Percentiles rank a stretch among this genome's conserved stretches.
Conservation (phyloP, 345 rosid species). For the Erysimum cheiranthoides region DNA sequence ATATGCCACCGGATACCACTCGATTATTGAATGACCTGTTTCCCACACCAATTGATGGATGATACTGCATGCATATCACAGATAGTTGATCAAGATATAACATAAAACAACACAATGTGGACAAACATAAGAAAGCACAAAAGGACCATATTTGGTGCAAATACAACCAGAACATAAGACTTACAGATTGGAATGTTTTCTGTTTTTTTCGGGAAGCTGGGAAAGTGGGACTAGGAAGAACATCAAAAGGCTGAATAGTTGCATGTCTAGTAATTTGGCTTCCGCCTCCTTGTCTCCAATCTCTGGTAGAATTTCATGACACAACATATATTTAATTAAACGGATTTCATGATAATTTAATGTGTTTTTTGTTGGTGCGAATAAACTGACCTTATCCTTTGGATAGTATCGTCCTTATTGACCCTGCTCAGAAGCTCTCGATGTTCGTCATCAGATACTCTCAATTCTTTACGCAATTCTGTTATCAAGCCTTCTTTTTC, state of each 20-base stretch:
- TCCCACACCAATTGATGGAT: slow-evolving; percentile 61
- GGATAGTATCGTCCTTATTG: slow-evolving; percentile 82
- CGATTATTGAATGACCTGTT: slow-evolving; percentile 61
- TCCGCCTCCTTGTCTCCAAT: slow-evolving; percentile 89
- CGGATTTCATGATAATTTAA: slow-evolving; percentile 1
- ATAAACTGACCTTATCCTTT: slow-evolving; percentile 71
- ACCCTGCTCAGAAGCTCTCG: slow-evolving; percentile 85
- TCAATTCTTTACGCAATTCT: slow-evolving; percentile 89
- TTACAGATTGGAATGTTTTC: slow-evolving; percentile 72
- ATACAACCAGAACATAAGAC: slow-evolving; percentile 30
- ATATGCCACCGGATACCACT: slow-evolving; percentile 52
- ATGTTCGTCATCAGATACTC: slow-evolving; percentile 98
- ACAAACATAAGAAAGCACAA: slow-evolving; percentile 22
- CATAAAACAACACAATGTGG: slow-evolving; percentile 43
- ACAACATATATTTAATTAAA: slow-evolving; percentile 19
- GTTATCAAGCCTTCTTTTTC: slow-evolving; percentile 95
- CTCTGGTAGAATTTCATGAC: slow-evolving; percentile 55
- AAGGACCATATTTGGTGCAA: not conserved
- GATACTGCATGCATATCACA: slow-evolving; percentile 60
- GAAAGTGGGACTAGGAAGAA: slow-evolving; percentile 74
- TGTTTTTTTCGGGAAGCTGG: slow-evolving; percentile 89
- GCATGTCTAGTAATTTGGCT: slow-evolving; percentile 61
- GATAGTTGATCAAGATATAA: slow-evolving; percentile 50
- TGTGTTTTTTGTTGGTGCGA: slow-evolving; percentile 21
- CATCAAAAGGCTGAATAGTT: slow-evolving; percentile 56